These are phyloP conservation scores for Xylariaceae sp. DNA, from an alignment of 2,329 filamentous ascomycete genomes.

Conservation along the genomic window DNA sequence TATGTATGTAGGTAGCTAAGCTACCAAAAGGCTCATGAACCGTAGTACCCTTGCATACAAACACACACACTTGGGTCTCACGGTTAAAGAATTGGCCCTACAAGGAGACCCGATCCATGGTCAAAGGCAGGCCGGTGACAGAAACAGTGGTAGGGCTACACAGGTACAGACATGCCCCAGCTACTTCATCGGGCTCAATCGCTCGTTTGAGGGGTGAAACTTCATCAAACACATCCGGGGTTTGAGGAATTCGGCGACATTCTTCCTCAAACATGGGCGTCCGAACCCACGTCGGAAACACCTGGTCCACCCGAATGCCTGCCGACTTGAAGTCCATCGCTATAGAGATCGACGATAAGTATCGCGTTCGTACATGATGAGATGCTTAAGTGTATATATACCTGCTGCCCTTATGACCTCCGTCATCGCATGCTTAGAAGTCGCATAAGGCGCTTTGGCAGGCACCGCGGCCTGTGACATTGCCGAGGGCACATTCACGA, in stretches of 20 bases:
- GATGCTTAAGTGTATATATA: background rate
- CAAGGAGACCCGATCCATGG: too few species aligned
- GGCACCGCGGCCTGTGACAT: conserved; percentile 21
- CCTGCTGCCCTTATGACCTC: conserved; percentile 22
- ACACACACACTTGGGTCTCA: too few species aligned
- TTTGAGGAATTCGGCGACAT: conserved; percentile 14
- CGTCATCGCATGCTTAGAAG: conserved; percentile 28
- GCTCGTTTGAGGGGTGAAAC: conserved; percentile 15
- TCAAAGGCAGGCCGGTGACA: conserved; percentile 16
- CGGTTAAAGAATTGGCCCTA: too few species aligned
- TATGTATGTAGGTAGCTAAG: too few species aligned
- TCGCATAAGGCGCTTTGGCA: conserved; percentile 19
- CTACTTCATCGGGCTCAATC: conserved; percentile 23
- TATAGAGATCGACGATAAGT: too few species aligned
- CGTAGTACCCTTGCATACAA: too few species aligned
- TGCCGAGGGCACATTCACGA: conserved; percentile 29
- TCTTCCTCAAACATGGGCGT: conserved; percentile 23
- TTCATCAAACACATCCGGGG: conserved; percentile 6
- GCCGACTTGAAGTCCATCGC: conserved; percentile 18
- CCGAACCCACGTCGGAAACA: conserved; percentile 18
- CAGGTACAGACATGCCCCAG: conserved; percentile 22
- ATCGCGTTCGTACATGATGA: too few species aligned
- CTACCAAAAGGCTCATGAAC: too few species aligned
- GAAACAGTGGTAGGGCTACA: conserved; percentile 18
- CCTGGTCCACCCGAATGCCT: conserved; percentile 19